These are phyloP conservation scores for Yamadazyma kanchanaburiensis DNA, from an alignment of 1,139 yeast genomes.

Conservation along the genomic window DNA sequence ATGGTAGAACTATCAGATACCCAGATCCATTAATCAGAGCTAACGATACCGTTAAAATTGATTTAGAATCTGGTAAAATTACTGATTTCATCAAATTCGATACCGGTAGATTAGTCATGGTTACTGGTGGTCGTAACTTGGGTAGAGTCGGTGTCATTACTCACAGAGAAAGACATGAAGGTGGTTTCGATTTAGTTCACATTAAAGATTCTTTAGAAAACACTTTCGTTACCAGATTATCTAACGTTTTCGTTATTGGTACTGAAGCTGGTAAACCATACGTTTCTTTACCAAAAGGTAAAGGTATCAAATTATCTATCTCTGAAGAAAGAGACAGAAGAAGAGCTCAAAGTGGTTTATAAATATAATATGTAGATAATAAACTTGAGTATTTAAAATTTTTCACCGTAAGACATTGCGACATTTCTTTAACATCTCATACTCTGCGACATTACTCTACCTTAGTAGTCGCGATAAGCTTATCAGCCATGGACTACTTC, in stretches of 20 bases:
- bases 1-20: constrained; percentile 99
- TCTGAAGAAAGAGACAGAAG: constrained; percentile 99
- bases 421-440: not conserved
- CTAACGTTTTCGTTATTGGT: constrained; percentile 96
- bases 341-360: constrained; percentile 68
- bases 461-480: too few relatives aligned
- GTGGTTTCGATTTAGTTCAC: constrained; percentile 99
- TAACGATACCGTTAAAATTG: constrained; percentile 96
- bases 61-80: constrained; percentile 93
- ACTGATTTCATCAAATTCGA: constrained; percentile 90
- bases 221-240: constrained; percentile 97
- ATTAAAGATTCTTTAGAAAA: constrained; percentile 96
- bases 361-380: constrained; percentile 10
- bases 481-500: too few relatives aligned
- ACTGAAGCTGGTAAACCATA: constrained; percentile 92
- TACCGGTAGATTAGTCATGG: constrained; percentile 94
- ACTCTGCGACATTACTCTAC: too few relatives aligned
- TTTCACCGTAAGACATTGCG: not conserved
- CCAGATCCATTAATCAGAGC: constrained; percentile 96
- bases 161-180: constrained; percentile 99
- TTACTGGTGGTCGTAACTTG: constrained; percentile 99
- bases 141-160: constrained; percentile 98
- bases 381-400: constrained; percentile 4
- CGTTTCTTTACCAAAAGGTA: constrained; percentile 99
- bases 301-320: constrained; percentile 97